Evolutionary conservation across 2,329 filamentous ascomycete genomes (phyloP), one percentile per base, ranked within the genome.

Genomic region (Nemania abortiva): DNA sequence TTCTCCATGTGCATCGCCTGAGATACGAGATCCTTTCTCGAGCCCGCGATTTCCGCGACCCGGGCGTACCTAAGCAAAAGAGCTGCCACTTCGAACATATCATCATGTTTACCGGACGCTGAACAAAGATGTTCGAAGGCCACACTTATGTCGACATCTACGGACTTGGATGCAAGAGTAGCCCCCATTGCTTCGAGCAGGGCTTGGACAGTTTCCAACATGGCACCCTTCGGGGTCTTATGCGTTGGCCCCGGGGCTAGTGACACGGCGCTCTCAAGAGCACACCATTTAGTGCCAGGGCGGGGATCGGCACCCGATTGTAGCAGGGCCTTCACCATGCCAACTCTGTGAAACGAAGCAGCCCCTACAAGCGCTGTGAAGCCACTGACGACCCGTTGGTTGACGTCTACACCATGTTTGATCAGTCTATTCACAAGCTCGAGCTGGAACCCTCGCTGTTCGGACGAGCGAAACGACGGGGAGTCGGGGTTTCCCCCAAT

Each of bases 391-490:
- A n/a, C 57, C n/a, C 15, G 52, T 1, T 57, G 39, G 2, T 70
- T 67, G 20, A 70, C 47, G 11, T 63, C 45, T 29, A 70, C 37
- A 15, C 68, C 65, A 50, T 50, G 15, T 39, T 63, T 22, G 24
- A 70, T 68, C 22, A 70, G 57, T 42, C 61, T 54, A 13, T 65
- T 52, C 27, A 65, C 37, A 55, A 70, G 60, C 24, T 68, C 52
- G 1, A 68, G 50, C 13, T 56, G 60, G 24, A 49, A 68, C 37
- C 27, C 15, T 4, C 4, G 22, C 57, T 70, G 62, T 45, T 58
- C 6, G 24, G 31, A 39, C 59, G 63, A 22, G 70, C 45, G 68
- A 62, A 31, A 11, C 9, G 62, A 65, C n/a, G 47, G 39, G 34
- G 56, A 39, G 13, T 55, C 13, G 11, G 56, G 65, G 59, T 60